Conservation (phyloP, 2,329 filamentous ascomycete genomes). For the Diaporthe vexans region DNA sequence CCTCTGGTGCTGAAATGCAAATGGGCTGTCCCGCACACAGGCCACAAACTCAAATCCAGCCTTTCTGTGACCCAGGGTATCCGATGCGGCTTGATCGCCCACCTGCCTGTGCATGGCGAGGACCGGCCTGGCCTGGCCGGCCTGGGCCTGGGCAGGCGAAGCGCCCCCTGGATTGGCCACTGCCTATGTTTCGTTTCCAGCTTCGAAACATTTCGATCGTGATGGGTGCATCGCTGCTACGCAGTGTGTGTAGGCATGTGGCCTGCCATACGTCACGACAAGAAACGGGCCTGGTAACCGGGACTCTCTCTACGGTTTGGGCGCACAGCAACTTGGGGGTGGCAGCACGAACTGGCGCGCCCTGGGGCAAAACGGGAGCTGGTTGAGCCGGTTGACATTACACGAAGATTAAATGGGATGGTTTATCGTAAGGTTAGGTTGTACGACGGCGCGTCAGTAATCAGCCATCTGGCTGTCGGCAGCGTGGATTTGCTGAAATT, state of each 20-base stretch:
- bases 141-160: conserved; percentile 3
- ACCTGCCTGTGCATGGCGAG: conserved; percentile 26
- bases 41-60: conserved; percentile 16
- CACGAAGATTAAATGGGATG: conserved; percentile 28
- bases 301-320: background rate
- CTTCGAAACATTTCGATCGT: conserved; percentile 21
- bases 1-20: background rate
- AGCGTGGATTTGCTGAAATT: conserved; percentile 37
- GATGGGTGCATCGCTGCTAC: conserved; percentile 10
- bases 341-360: background rate
- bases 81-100: conserved; percentile 13
- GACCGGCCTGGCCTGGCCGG: conserved; percentile 1
- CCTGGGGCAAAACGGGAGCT: background rate
- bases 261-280: background rate
- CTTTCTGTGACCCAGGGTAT: background rate
- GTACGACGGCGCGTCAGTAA: conserved; percentile 32
- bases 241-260: background rate
- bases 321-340: background rate
- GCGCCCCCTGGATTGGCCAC: conserved; percentile 18
- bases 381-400: conserved; percentile 8
- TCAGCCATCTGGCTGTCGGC: conserved; percentile 17
- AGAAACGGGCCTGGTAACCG: background rate
- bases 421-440: conserved; percentile 30
- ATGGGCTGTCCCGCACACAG: conserved; percentile 7
- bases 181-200: conserved; percentile 26